phyloP scores from a whole-genome alignment of 2,329 filamentous ascomycete species.

The Albifimbria verrucaria region DNA sequence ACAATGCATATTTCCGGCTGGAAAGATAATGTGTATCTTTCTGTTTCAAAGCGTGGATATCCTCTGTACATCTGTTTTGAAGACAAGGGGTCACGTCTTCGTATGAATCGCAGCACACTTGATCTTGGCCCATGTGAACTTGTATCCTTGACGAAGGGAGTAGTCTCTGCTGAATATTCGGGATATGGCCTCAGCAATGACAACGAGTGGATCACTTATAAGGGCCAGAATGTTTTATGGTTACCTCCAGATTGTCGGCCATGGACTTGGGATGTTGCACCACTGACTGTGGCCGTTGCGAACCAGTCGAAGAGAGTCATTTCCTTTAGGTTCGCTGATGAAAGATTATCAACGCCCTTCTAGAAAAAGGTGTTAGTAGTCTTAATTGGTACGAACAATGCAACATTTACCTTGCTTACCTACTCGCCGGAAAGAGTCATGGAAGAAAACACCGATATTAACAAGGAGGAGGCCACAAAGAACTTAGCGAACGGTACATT shows the following conservation, averaged over 20 bases:
- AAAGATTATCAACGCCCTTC: not conserved
- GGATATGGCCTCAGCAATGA: not conserved
- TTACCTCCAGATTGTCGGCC: not conserved
- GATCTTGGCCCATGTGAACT: not conserved
- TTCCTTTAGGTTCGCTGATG: not conserved
- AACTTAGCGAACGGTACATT: no score
- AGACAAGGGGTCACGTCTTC: not conserved
- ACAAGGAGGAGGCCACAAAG: no score
- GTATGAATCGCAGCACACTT: not conserved
- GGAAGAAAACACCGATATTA: no score
- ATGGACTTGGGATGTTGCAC: not conserved
- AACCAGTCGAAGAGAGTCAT: not conserved
- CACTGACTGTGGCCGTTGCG: not conserved
- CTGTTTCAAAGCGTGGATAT: not conserved
- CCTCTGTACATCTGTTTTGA: not conserved
- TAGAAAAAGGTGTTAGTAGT: no score
- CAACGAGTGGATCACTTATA: not conserved
- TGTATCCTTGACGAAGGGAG: not conserved
- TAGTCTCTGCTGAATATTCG: not conserved
- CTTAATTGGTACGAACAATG: no score
- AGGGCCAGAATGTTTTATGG: not conserved
- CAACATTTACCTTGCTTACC: no score
- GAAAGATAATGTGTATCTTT: not conserved
- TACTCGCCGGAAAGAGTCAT: no score
- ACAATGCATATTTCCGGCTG: not conserved